Evolutionary conservation across 805 yeast species (phyloP).

Genomic region (Wickerhamiella siamensis): DNA sequence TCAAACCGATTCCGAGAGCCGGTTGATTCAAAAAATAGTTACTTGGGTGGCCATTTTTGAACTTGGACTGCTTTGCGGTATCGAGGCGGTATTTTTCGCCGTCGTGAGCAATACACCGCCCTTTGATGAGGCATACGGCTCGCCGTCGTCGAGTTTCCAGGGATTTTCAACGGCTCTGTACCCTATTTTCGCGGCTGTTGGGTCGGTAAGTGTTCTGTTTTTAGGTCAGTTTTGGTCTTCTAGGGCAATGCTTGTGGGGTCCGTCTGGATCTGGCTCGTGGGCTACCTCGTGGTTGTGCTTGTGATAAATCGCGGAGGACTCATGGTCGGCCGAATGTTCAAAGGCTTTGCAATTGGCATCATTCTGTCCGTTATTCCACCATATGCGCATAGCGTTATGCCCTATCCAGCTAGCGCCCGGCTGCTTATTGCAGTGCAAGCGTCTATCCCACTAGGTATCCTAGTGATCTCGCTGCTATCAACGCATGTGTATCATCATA

Average conservation of each 20-base stretch:
- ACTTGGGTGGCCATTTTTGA: constrained; percentile 13
- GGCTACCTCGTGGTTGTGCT: constrained; percentile 13
- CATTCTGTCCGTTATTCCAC: constrained; percentile 14
- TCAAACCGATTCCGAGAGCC: background rate
- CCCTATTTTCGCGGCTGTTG: constrained; percentile 16
- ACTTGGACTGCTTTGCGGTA: constrained; percentile 16
- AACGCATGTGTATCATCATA: constrained; percentile 3
- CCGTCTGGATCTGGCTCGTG: constrained; percentile 12
- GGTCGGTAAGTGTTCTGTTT: constrained; percentile 10
- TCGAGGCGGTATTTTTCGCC: constrained; percentile 17
- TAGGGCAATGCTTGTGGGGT: constrained; percentile 5
- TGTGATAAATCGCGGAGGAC: constrained; percentile 9
- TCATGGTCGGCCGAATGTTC: constrained; percentile 12
- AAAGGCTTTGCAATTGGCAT: constrained; percentile 17
- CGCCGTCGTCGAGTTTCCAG: constrained; percentile 9
- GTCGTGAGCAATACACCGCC: constrained; percentile 10
- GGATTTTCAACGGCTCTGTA: constrained; percentile 16
- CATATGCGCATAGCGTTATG: constrained; percentile 10
- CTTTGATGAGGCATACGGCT: constrained; percentile 11
- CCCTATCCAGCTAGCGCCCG: constrained; percentile 8
- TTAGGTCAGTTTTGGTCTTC: constrained; percentile 1
- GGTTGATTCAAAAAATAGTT: background rate
- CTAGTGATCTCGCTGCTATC: constrained; percentile 14
- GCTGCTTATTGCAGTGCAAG: constrained; percentile 16
- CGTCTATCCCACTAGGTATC: constrained; percentile 16